Conservation (phyloP, 2,329 filamentous ascomycete genomes). For the Xylaria digitata region DNA sequence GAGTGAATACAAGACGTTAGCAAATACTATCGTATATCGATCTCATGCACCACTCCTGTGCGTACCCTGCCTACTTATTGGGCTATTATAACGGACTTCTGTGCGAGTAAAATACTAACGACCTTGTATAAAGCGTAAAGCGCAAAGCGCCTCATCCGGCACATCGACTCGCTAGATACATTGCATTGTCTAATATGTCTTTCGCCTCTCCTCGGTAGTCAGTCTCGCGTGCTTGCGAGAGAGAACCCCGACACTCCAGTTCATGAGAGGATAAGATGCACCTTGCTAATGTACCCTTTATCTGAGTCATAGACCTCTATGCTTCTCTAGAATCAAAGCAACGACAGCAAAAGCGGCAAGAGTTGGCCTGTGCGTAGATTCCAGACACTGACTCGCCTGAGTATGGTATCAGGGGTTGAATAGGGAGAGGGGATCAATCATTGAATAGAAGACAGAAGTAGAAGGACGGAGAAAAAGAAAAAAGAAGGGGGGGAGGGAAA, state of each 20-base stretch:
- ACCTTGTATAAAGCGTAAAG: constrained; percentile 23
- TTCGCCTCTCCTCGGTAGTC: constrained; percentile 19
- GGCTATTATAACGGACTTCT: constrained; percentile 1
- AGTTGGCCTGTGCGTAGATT: constrained; percentile 10
- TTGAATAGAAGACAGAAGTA: constrained; percentile 41
- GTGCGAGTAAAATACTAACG: constrained; percentile 12
- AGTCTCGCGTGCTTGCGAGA: not conserved
- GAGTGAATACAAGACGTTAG: not conserved
- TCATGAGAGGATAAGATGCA: constrained; percentile 8
- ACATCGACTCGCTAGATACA: constrained; percentile 25
- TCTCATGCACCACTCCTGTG: not conserved
- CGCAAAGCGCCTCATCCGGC: not conserved
- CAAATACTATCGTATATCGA: not conserved
- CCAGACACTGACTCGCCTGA: constrained; percentile 16
- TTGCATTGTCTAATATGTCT: constrained; percentile 26
- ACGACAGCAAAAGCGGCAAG: constrained; percentile 19
- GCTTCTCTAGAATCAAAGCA: constrained; percentile 30
- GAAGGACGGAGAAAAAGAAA: constrained; percentile 34
- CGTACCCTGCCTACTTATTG: not conserved
- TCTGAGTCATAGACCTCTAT: constrained; percentile 24
- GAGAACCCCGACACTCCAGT: constrained; percentile 7
- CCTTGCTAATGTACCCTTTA: constrained; percentile 8
- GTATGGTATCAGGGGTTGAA: constrained; percentile 31
- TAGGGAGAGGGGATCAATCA: constrained; percentile 32
- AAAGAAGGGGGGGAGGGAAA: constrained; percentile 34